Conservation (phyloP, 768 basidiomycete genomes). For the Russula ochroleuca region DNA sequence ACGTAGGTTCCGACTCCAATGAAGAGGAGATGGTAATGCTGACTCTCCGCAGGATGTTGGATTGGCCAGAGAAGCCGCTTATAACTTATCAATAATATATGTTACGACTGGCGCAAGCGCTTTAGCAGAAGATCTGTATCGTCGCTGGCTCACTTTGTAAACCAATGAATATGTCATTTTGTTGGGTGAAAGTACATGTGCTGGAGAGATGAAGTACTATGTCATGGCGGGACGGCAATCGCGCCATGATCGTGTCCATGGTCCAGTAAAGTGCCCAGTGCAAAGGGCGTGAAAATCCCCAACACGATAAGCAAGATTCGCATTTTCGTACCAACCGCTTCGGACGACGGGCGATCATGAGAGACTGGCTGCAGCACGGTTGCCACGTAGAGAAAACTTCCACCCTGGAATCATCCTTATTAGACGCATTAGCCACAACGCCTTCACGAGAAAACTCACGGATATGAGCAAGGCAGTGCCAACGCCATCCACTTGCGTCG, state of each 20-base stretch:
- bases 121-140: slow-evolving; percentile 64
- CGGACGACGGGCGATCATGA: slow-evolving; percentile 24
- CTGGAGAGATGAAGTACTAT: background rate
- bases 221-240: background rate
- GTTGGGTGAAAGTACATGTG: too few species aligned
- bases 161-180: background rate
- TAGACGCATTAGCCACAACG: background rate
- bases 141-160: slow-evolving; percentile 73
- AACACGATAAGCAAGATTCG: slow-evolving; percentile 21
- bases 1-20: slow-evolving; percentile 32
- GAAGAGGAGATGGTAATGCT: background rate
- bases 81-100: slow-evolving; percentile 83
- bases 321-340: slow-evolving; percentile 18
- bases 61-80: slow-evolving; percentile 74
- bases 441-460: slow-evolving; percentile 38
- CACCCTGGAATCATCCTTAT: slow-evolving; percentile 51
- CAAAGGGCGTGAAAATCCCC: slow-evolving; percentile 24
- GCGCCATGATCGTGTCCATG: slow-evolving; percentile 18
- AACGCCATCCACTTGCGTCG: slow-evolving; percentile 50
- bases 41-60: slow-evolving; percentile 40
- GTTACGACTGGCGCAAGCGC: slow-evolving; percentile 70
- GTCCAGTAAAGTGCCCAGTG: slow-evolving; percentile 20
- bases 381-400: slow-evolving; percentile 92
- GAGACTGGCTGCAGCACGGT: slow-evolving; percentile 81
- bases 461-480: slow-evolving; percentile 81